phyloP scores from a whole-genome alignment of 176 grass and related monocot genomes.

The Aegilops longissima region DNA sequence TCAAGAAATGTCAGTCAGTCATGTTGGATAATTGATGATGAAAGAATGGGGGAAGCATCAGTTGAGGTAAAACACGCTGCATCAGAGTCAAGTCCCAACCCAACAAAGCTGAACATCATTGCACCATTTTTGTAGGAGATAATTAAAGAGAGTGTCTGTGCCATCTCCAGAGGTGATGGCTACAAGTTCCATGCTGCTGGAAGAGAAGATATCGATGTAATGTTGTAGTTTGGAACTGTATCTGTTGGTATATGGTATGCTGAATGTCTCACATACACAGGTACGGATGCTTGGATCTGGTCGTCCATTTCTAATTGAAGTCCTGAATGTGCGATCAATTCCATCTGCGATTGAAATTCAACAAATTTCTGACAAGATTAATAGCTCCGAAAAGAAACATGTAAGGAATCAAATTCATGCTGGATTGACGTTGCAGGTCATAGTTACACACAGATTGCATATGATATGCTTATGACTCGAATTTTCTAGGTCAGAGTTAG shows the following conservation, averaged over 20 bases:
- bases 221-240: slow-evolving; percentile 19
- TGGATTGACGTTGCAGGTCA: neutral
- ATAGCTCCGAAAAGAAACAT: slow-evolving; percentile 72
- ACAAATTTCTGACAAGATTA: slow-evolving; percentile 76
- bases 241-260: slow-evolving; percentile 26
- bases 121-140: slow-evolving; percentile 56
- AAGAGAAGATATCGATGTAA: slow-evolving; percentile 99
- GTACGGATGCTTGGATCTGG: slow-evolving; percentile 98
- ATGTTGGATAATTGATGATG: slow-evolving; percentile 98
- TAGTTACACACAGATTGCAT: slow-evolving; percentile 8
- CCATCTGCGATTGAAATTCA: slow-evolving; percentile 68
- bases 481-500: slow-evolving; percentile 63
- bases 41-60: slow-evolving; percentile 98
- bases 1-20: slow-evolving; percentile 98
- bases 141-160: slow-evolving; percentile 65
- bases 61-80: slow-evolving; percentile 64
- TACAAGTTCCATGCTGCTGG: slow-evolving; percentile 95
- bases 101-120: slow-evolving; percentile 18
- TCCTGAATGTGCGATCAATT: slow-evolving; percentile 62
- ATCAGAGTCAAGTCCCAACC: neutral
- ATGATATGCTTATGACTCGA: slow-evolving; percentile 17
- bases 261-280: slow-evolving; percentile 45
- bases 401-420: slow-evolving; percentile 45
- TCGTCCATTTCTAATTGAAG: slow-evolving; percentile 89
- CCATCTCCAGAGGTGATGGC: slow-evolving; percentile 68